A percentile compares a stretch with the other conserved stretches of the same genome.
Conservation (phyloP, 176 grass and related monocot species). For the Dendrocalamus sinicus region DNA sequence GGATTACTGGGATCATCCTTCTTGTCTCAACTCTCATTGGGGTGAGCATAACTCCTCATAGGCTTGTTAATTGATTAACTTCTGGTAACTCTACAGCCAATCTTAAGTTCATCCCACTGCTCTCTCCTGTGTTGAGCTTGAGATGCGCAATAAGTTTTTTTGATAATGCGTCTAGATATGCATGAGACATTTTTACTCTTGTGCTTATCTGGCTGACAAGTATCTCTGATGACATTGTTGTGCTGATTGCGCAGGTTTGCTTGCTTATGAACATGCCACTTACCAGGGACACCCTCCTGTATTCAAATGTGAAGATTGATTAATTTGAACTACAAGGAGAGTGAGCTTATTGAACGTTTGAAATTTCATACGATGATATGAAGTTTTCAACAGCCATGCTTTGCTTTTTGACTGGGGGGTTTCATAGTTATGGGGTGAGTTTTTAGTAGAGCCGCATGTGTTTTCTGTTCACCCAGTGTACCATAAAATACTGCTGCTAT, state of each 20-base stretch:
- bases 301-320: constrained; percentile 96
- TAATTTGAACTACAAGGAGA: constrained; percentile 33
- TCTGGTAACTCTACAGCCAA: neutral
- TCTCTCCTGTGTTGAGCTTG: neutral
- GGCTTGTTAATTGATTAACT: neutral
- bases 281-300: constrained; percentile 90
- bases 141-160: neutral
- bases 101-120: neutral
- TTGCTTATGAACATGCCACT: constrained; percentile 86
- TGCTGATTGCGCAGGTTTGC: constrained; percentile 69
- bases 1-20: constrained; percentile 92
- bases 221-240: neutral
- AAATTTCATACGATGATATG: constrained; percentile 8
- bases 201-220: neutral
- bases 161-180: no score
- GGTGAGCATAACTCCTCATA: constrained; percentile 54
- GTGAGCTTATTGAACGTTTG: neutral
- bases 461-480: constrained; percentile 25
- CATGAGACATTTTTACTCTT: neutral
- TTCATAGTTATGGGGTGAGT: neutral
- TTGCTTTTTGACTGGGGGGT: neutral
- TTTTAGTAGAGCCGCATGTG: neutral
- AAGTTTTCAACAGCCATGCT: constrained; percentile 6
- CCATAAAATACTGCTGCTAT: constrained; percentile 24
- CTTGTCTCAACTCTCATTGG: constrained; percentile 87